These are phyloP conservation scores for Neophaeococcomyces mojaviensis DNA, from an alignment of 2,329 filamentous ascomycete genomes.

Conservation along the genomic window DNA sequence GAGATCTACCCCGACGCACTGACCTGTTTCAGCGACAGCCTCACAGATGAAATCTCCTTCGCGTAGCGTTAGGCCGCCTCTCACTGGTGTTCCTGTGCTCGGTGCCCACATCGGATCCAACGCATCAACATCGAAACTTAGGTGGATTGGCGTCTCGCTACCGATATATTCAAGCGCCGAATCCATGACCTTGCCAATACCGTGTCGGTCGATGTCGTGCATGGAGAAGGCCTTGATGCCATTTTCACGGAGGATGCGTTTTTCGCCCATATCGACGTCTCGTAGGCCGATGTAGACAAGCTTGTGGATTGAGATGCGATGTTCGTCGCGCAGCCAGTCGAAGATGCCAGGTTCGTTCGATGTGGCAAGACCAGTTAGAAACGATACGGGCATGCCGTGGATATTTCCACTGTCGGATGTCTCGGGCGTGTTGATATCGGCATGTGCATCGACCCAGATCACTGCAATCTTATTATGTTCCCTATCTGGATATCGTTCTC, in stretches of 20 bases:
- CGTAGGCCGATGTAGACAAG: slow-evolving; percentile 93
- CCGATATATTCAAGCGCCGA: slow-evolving; percentile 98
- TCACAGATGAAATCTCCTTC: slow-evolving; percentile 98
- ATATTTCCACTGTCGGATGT: slow-evolving; percentile 84
- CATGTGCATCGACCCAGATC: slow-evolving; percentile 97
- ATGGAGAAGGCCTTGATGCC: slow-evolving; percentile 95
- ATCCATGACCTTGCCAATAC: slow-evolving; percentile 92
- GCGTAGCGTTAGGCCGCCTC: slow-evolving; percentile 83
- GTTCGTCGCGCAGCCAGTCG: slow-evolving; percentile 69
- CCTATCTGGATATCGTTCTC: slow-evolving; percentile 65
- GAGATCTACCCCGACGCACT: slow-evolving; percentile 69
- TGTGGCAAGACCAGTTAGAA: slow-evolving; percentile 75
- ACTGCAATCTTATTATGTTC: slow-evolving; percentile 66
- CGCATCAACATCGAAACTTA: slow-evolving; percentile 95
- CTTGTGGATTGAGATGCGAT: slow-evolving; percentile 62
- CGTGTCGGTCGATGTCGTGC: slow-evolving; percentile 94
- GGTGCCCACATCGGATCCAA: slow-evolving; percentile 95
- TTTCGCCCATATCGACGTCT: slow-evolving; percentile 90
- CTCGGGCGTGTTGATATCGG: slow-evolving; percentile 96
- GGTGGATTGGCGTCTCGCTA: slow-evolving; percentile 87
- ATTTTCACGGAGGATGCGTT: slow-evolving; percentile 79
- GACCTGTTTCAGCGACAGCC: slow-evolving; percentile 71
- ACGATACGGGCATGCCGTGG: slow-evolving; percentile 95
- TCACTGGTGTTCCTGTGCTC: slow-evolving; percentile 88
- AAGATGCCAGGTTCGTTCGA: slow-evolving; percentile 73